Evolutionary conservation across 345 rosid genomes (phyloP).

Genomic region (Lepidium aucheri): DNA sequence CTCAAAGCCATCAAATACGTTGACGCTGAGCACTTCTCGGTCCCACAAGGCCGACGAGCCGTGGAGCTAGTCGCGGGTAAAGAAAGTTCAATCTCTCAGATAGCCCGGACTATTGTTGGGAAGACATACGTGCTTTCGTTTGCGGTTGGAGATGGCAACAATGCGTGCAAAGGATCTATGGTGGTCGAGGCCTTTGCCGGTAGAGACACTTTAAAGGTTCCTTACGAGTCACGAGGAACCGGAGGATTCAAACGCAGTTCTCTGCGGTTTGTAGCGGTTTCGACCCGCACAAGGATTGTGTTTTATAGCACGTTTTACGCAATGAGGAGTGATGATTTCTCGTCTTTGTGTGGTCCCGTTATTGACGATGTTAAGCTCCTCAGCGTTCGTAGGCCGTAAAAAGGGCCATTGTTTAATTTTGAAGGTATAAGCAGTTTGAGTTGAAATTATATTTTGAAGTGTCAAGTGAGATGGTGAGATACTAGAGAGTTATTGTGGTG

Average conservation of each 20-base stretch:
- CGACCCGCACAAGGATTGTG: constrained; percentile 48
- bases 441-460: no score
- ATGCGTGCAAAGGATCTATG: constrained; percentile 65
- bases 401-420: not conserved
- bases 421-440: not conserved
- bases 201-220: constrained; percentile 43
- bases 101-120: constrained; percentile 45
- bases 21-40: constrained; percentile 51
- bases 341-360: constrained; percentile 79
- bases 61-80: constrained; percentile 78
- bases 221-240: constrained; percentile 55
- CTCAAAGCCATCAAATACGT: constrained; percentile 88
- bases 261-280: constrained; percentile 42
- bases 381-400: constrained; percentile 31
- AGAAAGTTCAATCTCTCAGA: constrained; percentile 78
- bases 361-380: constrained; percentile 64
- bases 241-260: constrained; percentile 69
- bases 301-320: constrained; percentile 72
- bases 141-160: constrained; percentile 66
- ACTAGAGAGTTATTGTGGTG: constrained; percentile 2
- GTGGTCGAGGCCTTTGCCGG: constrained; percentile 77
- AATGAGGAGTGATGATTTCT: constrained; percentile 64
- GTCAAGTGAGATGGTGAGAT: constrained; percentile 8
- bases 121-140: constrained; percentile 57
- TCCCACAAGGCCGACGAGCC: constrained; percentile 61